Percentiles rank a stretch among this genome's conserved stretches.
phyloP scores from a whole-genome alignment of 345 rosid species.

The Chamaenerion angustifolium region DNA sequence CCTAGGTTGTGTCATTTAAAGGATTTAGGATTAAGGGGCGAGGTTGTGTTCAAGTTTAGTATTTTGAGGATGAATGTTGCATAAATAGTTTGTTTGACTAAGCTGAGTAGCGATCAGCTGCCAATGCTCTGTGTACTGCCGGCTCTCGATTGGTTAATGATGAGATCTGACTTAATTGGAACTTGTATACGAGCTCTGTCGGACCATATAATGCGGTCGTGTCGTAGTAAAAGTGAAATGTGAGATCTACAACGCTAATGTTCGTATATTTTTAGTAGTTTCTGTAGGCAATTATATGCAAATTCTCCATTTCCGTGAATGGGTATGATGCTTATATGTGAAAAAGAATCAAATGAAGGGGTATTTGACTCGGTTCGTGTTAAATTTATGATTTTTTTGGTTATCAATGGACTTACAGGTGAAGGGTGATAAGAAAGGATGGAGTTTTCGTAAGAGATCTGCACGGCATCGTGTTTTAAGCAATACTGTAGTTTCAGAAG shows the following conservation, averaged over 20 bases:
- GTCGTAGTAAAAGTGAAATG: background rate
- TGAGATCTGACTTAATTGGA: conserved; percentile 2
- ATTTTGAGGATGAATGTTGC: background rate
- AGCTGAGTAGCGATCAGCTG: no score
- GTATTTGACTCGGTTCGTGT: no score
- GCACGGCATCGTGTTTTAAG: conserved; percentile 52
- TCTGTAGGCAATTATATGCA: no score
- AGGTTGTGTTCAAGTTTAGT: background rate
- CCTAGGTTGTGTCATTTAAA: background rate
- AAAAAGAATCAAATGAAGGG: no score
- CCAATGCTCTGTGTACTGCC: no score
- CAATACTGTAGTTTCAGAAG: conserved; percentile 37
- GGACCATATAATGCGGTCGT: no score
- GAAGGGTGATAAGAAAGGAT: conserved; percentile 38
- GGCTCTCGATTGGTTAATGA: no score
- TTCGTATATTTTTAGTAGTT: background rate
- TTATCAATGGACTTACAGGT: conserved; percentile 20
- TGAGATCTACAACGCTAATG: conserved; percentile 2
- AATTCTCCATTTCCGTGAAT: no score
- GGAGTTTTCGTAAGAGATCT: conserved; percentile 68
- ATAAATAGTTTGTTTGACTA: no score
- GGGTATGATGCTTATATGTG: no score
- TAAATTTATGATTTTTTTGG: no score
- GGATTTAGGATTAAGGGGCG: background rate
- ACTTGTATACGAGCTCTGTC: background rate